A percentile compares a stretch with the other conserved stretches of the same genome.
phyloP scores from a whole-genome alignment of 2,329 filamentous ascomycete species.

The Pseudogymnoascus sp. region DNA sequence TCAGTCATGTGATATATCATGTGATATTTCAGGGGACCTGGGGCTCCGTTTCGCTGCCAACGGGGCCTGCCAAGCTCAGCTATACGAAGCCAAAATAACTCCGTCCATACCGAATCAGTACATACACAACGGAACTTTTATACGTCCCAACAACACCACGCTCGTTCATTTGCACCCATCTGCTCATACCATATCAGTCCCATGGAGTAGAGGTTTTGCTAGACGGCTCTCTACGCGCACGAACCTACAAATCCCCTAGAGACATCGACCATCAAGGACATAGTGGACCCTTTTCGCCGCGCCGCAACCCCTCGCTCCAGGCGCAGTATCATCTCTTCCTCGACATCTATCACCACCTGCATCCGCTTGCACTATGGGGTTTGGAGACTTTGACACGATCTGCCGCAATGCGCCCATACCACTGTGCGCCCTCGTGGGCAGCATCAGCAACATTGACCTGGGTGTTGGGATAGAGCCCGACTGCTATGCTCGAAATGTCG shows the following conservation, averaged over 20 bases:
- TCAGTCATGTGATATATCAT: background rate
- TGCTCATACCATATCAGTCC: background rate
- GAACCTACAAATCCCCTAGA: background rate
- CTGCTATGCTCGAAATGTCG: conserved; percentile 92
- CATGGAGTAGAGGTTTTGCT: background rate
- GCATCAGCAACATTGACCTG: conserved; percentile 58
- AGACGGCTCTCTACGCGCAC: background rate
- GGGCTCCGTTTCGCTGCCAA: conserved; percentile 7
- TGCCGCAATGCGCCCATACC: conserved; percentile 81
- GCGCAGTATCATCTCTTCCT: background rate
- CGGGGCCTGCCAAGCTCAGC: background rate
- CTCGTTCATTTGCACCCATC: background rate
- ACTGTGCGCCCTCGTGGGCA: conserved; percentile 77
- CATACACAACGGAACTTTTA: conserved; percentile 6
- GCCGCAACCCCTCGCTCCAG: conserved; percentile 9
- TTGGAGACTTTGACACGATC: conserved; percentile 83
- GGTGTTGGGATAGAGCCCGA: conserved; percentile 74
- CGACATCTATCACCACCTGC: background rate
- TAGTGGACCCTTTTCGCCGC: conserved; percentile 1
- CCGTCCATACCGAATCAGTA: background rate
- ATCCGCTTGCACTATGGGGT: conserved; percentile 56
- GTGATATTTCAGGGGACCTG: background rate
- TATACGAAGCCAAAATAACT: conserved; percentile 8
- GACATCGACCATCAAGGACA: background rate
- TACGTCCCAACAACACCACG: conserved; percentile 1